Percentiles rank a stretch among this genome's conserved stretches.
Conservation (phyloP, 2,329 filamentous ascomycete genomes). For the Phialophora tarda region DNA sequence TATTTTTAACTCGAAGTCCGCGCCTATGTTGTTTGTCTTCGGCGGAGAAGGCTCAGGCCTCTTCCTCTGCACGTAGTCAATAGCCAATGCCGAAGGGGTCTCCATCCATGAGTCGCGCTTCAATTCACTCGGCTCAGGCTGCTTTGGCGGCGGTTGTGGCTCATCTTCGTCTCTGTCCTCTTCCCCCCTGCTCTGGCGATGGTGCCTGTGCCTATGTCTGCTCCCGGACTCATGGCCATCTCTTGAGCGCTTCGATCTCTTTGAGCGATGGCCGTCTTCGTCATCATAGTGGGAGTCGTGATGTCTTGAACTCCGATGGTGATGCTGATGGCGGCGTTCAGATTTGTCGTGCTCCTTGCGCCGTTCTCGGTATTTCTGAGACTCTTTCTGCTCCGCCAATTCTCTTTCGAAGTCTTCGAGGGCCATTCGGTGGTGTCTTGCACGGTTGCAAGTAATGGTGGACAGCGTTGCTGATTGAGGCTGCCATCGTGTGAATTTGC, state of each 20-base stretch:
- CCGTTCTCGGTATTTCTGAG: conserved; percentile 46
- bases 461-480: background rate
- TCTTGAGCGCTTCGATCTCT: conserved; percentile 52
- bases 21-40: conserved; percentile 50
- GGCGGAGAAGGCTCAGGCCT: conserved; percentile 56
- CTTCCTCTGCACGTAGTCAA: conserved; percentile 72
- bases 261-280: conserved; percentile 54
- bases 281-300: conserved; percentile 59
- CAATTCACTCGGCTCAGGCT: conserved; percentile 46
- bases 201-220: conserved; percentile 45
- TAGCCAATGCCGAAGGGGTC: conserved; percentile 76
- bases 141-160: conserved; percentile 41
- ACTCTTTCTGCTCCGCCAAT: conserved; percentile 59
- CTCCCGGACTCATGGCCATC: conserved; percentile 30
- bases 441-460: background rate
- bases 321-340: conserved; percentile 41
- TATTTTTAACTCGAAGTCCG: conserved; percentile 71
- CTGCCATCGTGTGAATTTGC: conserved; percentile 4
- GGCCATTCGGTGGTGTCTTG: conserved; percentile 54
- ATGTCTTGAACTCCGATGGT: conserved; percentile 48
- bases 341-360: conserved; percentile 51
- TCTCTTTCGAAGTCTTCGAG: conserved; percentile 78
- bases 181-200: conserved; percentile 37
- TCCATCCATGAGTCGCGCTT: conserved; percentile 95
- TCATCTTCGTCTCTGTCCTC: conserved; percentile 40